Percentiles rank a stretch among this genome's conserved stretches.
phyloP scores from a whole-genome alignment of 768 basidiomycete genomes.

The Ramaria rubella region DNA sequence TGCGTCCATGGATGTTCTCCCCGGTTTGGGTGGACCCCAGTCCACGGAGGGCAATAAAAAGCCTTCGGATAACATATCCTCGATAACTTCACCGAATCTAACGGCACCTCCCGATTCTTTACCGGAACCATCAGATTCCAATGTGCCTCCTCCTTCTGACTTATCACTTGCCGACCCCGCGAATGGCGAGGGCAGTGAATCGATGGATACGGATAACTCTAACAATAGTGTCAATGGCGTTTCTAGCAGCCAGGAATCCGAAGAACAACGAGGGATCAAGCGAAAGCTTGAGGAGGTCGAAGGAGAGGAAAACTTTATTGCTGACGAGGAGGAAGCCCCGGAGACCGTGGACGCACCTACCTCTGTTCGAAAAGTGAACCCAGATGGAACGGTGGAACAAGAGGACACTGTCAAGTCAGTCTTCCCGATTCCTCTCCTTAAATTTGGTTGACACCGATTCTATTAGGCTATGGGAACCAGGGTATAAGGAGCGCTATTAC shows the following conservation, averaged over 20 bases:
- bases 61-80: neutral
- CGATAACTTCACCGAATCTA: neutral
- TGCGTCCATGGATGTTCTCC: constrained; percentile 9
- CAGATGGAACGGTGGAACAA: constrained; percentile 93
- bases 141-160: neutral
- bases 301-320: constrained; percentile 34
- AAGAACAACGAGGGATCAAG: neutral
- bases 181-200: constrained; percentile 3
- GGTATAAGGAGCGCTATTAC: constrained; percentile 94
- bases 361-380: constrained; percentile 65
- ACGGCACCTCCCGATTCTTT: neutral
- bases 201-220: constrained; percentile 6
- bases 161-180: neutral
- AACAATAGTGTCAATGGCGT: neutral
- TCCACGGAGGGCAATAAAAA: neutral
- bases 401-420: constrained; percentile 87
- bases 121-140: neutral
- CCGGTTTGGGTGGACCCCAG: constrained; percentile 8
- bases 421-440: constrained; percentile 4
- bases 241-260: neutral
- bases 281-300: constrained; percentile 16
- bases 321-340: constrained; percentile 30
- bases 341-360: constrained; percentile 31
- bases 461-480: constrained; percentile 86
- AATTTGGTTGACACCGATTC: constrained; percentile 11